Conservation (phyloP, 352 stramenopile species). For the Phytopythium kandeliae region DNA sequence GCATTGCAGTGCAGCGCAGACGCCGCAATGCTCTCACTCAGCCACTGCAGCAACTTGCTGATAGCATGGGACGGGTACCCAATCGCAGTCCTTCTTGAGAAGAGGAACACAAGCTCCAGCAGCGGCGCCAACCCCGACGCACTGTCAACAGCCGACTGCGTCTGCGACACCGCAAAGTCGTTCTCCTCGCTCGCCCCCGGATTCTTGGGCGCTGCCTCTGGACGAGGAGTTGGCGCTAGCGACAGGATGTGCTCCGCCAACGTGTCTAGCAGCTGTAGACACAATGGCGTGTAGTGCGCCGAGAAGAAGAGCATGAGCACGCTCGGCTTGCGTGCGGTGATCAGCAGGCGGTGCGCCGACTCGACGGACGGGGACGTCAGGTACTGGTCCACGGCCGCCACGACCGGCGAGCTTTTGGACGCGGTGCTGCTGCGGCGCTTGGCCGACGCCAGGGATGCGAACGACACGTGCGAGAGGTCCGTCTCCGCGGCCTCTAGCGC, state of each 20-base stretch:
- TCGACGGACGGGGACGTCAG: slow-evolving; percentile 24
- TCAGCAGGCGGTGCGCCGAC: slow-evolving; percentile 32
- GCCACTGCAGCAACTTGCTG: slow-evolving; percentile 63
- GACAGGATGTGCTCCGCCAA: slow-evolving; percentile 45
- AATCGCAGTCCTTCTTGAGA: slow-evolving; percentile 41
- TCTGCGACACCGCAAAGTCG: neutral
- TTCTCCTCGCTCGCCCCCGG: neutral
- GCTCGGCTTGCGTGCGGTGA: slow-evolving; percentile 31
- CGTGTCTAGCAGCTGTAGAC: slow-evolving; percentile 51
- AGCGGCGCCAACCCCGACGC: slow-evolving; percentile 19
- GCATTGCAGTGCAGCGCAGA: slow-evolving; percentile 42
- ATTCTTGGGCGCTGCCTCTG: neutral
- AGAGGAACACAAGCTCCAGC: slow-evolving; percentile 60
- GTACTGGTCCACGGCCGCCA: slow-evolving; percentile 31
- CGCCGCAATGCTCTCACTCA: slow-evolving; percentile 38
- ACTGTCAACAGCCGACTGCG: slow-evolving; percentile 8
- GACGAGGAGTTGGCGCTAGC: slow-evolving; percentile 8
- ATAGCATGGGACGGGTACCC: slow-evolving; percentile 70
- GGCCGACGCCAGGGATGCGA: slow-evolving; percentile 17
- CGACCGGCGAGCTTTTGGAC: slow-evolving; percentile 20
- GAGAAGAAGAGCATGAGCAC: slow-evolving; percentile 38
- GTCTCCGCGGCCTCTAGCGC: slow-evolving; percentile 37
- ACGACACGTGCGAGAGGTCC: slow-evolving; percentile 32
- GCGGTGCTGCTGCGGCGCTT: slow-evolving; percentile 15
- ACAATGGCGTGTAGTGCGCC: slow-evolving; percentile 30